phyloP scores from a whole-genome alignment of 2,329 filamentous ascomycete species.

The Hymenoscyphus salicellus region DNA sequence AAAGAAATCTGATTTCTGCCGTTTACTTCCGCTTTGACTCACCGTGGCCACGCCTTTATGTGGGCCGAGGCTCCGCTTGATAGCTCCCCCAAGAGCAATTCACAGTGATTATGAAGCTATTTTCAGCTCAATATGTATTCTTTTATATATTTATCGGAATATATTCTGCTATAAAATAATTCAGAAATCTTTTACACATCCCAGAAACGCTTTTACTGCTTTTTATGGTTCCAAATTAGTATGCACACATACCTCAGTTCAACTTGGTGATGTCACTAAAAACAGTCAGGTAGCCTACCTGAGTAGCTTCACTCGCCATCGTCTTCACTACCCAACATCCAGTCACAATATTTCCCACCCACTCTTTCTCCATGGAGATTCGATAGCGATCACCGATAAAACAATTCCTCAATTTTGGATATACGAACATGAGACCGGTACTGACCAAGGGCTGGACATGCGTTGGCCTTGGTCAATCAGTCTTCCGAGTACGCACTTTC shows the following conservation, averaged over 20 bases:
- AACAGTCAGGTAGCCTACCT: neutral
- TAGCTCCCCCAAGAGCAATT: no score
- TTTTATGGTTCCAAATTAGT: neutral
- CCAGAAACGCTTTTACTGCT: no score
- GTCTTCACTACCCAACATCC: conserved; percentile 1
- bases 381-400: conserved; percentile 21
- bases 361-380: conserved; percentile 26
- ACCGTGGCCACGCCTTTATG: neutral
- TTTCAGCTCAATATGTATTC: no score
- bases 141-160: no score
- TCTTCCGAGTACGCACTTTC: conserved; percentile 35
- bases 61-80: no score
- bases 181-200: no score
- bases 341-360: neutral
- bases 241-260: neutral
- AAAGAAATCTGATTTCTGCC: conserved; percentile 14
- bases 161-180: no score
- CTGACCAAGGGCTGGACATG: conserved; percentile 45
- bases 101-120: no score
- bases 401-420: neutral
- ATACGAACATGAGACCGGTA: conserved; percentile 44
- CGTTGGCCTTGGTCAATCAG: conserved; percentile 40
- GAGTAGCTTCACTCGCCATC: neutral
- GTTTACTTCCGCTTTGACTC: conserved; percentile 6
- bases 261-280: conserved; percentile 11